Evolutionary conservation across 345 rosid genomes (phyloP), one percentile per base, ranked within the genome.

Genomic region (Triadica sebifera): DNA sequence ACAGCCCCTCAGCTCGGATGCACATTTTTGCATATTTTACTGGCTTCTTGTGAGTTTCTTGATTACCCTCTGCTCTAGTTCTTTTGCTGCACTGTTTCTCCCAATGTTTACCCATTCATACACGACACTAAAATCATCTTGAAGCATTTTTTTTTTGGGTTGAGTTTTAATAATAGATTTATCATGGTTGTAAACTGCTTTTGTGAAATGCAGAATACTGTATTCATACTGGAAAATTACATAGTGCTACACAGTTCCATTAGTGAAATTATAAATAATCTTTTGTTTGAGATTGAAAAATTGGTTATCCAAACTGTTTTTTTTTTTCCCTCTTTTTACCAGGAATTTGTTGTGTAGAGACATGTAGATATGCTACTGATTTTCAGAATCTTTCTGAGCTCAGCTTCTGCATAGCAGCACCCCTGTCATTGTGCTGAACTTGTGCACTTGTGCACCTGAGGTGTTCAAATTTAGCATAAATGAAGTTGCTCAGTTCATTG

Each of bases 371-470:
- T 2, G 11, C 8, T n/a, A 15, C 34, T 80, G 38, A 53, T 71
- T 43, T 39, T 58, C 61, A 5, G 74, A 19, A 11, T 51, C 20
- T 41, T 74, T 81, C 39, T 80, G 79, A 25, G 45, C 8, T 22
- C 76, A 90, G 96, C 77, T 93, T 78, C 84, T 88, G 88, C 74
- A 75, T 62, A 39, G 87, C 84, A n/a, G 89, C 85, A 13, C 91
- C 93, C 38, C 71, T 90, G 65, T 88, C 96, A 45, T 85, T 93
- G 62, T 93, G 94, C 83, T n/a, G n/a, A n/a, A n/a, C n/a, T n/a
- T n/a, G n/a, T 41, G 82, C 72, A 78, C 13, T 55, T 66, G 72
- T 43, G 86, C 78, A 3, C 75, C 80, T 2, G 90, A 88, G 65
- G 87, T 82, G 45, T 75, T 81, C 51, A 79, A 78, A 69, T 92